Evolutionary conservation across 345 rosid species (phyloP).

Genomic region (Schrenkiella parvula): DNA sequence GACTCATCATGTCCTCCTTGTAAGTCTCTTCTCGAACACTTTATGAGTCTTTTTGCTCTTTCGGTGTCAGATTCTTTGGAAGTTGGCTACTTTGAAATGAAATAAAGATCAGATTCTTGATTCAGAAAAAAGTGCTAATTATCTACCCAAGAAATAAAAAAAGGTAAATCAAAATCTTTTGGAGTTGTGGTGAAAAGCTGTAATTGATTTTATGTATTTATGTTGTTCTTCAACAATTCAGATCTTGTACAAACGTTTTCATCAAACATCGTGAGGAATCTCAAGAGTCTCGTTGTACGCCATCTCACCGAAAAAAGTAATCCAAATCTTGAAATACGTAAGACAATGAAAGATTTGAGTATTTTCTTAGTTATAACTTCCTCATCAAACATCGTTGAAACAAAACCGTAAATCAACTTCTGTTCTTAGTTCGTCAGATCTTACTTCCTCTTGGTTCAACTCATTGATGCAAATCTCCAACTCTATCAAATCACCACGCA

Average conservation of each 20-base stretch:
- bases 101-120: constrained; percentile 11
- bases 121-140: neutral
- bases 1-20: constrained; percentile 6
- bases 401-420: neutral
- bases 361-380: neutral
- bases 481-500: neutral
- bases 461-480: neutral
- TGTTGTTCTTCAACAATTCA: neutral
- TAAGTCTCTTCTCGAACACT: neutral
- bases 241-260: constrained; percentile 8
- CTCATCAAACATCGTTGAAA: neutral
- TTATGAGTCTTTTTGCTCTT: neutral
- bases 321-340: neutral
- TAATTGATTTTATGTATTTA: no score
- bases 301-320: no score
- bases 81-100: neutral
- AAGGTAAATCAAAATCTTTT: neutral
- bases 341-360: neutral
- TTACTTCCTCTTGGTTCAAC: neutral
- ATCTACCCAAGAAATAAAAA: neutral
- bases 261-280: no score
- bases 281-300: no score
- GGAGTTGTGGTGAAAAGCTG: neutral
- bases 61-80: neutral
- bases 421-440: neutral